Evolutionary conservation across 2,329 filamentous ascomycete species (phyloP), one percentile per base, ranked within the genome.

Genomic region (Emericellopsis atlantica): DNA sequence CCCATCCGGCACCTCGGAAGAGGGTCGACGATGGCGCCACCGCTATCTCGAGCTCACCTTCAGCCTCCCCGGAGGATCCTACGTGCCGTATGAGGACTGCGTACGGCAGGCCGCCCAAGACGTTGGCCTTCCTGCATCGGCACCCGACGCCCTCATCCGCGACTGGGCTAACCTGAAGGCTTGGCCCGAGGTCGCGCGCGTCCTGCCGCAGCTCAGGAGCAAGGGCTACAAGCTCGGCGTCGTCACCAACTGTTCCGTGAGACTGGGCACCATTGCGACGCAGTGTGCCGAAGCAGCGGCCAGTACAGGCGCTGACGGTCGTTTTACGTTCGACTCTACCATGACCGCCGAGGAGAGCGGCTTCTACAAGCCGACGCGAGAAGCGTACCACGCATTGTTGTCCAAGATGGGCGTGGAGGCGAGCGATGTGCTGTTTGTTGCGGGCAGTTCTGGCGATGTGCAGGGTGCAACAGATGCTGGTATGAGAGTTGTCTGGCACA

Each of bases 401-500:
- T 43, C 46, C 1, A 37, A 29, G 12, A 43, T 62, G 34, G 51
- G 48, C 0, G 44, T 62, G 0, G 43, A 47, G 0, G 47, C 52
- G 0, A 32, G 42, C 1, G 54, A 61, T 12, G 52, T 49, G 2
- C 35, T 62, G 16, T 64, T 62, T 36, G 58, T 64, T 21, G 60
- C 60, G 0, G 61, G 62, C 6, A 66, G 62, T 36, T 55, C 58
- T 2, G 59, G 58, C 3, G 62, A 65, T 45, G 59, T 65, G 0
- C 45, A 59, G 21, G 60, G 62, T 4, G 61, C 62, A 1, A 54
- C 54, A 0, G 44, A 50, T 2, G 58, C 52, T 1, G 62, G 62
- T 0, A 64, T 65, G 58, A 55, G 38, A 22, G 61, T 64, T 18
- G 55, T 60, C 26, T 63, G 60, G 59, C 59, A 62, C 33, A 63